Base-by-base conservation (phyloP, 345 rosid species). In the Lumnitzera littorea region DNA sequence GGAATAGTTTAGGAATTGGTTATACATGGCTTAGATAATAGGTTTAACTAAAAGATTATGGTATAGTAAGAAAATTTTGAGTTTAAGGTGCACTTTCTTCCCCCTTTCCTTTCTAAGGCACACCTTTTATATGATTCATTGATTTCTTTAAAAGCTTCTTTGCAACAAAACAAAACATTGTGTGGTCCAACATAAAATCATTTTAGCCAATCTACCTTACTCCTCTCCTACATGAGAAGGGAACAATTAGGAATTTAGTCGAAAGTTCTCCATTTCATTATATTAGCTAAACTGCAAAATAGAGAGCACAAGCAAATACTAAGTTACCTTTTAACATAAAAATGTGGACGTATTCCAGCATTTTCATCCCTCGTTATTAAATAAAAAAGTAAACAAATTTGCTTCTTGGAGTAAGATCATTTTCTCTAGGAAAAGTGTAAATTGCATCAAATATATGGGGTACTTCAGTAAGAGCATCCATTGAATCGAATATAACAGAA, bases 141-240 rank as follows among this genome's bases (percentile, higher is more conserved):
- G 20, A 20, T 20, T 20, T 20, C 20, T 20, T 20, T 20, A 20
- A 20, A 20, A 20, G 20, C 20, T 20, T 20, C 20, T 20, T 20
- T 20, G 20, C 20, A 20, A 20, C 20, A 20, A 20, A 20, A 20
- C 20, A 20, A 20, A 20, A 20, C 0, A 20, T 20, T 20, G 20
- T 20, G 1, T 67, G 69, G 17, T 70, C 73, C 15, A 61, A 15
- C 49, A 74, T 66, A 54, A 68, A 60, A 47, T 68, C 72, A 46
- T 66, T 60, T 31, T 11, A 36, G 10, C 68, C 57, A 50, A 15
- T 56, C 15, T 48, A 41, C 57, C 51, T 50, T 25, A 51, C 43
- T 27, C 55, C 48, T 48, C 58, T 51, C 23, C 49, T 17, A 15
- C 15, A 51, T 15, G 54, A 25, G 25, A 47, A 15, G 41, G 51